Base-by-base conservation (phyloP, 805 yeast species). In the Kuraishia borneana region DNA sequence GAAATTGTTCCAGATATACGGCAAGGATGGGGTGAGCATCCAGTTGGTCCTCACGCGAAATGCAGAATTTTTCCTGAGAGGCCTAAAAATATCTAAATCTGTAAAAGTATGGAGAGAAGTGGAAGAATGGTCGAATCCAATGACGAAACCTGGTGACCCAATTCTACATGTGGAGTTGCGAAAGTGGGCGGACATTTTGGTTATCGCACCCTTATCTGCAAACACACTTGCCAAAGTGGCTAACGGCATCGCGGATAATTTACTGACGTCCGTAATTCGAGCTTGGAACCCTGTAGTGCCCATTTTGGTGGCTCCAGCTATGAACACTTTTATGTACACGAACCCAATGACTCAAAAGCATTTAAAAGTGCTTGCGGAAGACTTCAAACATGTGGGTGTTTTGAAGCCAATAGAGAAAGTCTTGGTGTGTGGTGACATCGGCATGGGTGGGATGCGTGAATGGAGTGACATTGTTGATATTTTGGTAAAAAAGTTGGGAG, bases 401-500 rank as follows among this genome's bases (percentile, higher is more conserved):
- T 67, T 92, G 50, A 81, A 79, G 53, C 98, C 98, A 0, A 85
- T 87, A 18, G 98, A 89, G 55, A 89, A 89, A 56, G 95, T 89
- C 76, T 82, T 50, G 85, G 94, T 37, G 28, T 85, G 88, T 60
- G 97, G 98, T 40, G 97, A 89, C 47, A 87, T 92, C 37, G 97
- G 97, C n/a, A 82, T 92, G 85, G 97, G 98, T 32, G 97, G 98
- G 36, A 92, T 92, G 97, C 81, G 88, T 79, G 97, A 92, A 47
- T 85, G 94, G 75, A 82, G 84, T 53, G 96, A 88, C 53, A 80
- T 92, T 46, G 95, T 87, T 14, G 94, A 87, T 51, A 75, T 76
- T 46, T 68, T 84, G 32, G 94, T 83, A 16, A 65, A 76, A 56
- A 80, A 78, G 50, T 60, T 87, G 39, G 75, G 42, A 73, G 78